Percentiles rank a stretch among this genome's conserved stretches.
Conservation (phyloP, 768 basidiomycete genomes). For the Mycena kentingensis region DNA sequence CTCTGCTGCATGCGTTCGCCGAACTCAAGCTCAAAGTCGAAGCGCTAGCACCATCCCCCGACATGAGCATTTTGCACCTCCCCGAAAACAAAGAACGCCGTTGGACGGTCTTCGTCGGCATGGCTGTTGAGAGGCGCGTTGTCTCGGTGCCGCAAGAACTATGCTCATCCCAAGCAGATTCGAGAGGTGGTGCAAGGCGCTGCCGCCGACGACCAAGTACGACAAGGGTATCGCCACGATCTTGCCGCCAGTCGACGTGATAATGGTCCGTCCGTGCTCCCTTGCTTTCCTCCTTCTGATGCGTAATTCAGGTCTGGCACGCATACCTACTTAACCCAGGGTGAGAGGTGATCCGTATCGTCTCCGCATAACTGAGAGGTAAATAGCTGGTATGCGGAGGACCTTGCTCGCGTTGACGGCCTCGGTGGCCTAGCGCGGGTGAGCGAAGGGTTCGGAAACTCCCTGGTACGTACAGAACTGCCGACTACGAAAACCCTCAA, state of each 20-base stretch:
- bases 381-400: constrained; percentile 37
- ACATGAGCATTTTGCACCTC: not conserved
- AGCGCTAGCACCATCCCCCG: not conserved
- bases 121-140: constrained; percentile 25
- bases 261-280: constrained; percentile 8
- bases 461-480: constrained; percentile 21
- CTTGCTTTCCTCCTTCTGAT: not conserved
- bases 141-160: not conserved
- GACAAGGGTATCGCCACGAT: constrained; percentile 16
- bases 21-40: constrained; percentile 22
- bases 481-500: not conserved
- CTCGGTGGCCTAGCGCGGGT: constrained; percentile 28
- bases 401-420: constrained; percentile 26
- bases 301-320: constrained; percentile 36
- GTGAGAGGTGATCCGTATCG: constrained; percentile 11
- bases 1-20: constrained; percentile 22
- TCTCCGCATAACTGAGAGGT: not conserved
- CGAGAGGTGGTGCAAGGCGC: constrained; percentile 21
- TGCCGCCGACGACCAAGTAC: constrained; percentile 17
- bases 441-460: constrained; percentile 11
- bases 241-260: constrained; percentile 17
- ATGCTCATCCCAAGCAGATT: constrained; percentile 11
- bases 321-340: constrained; percentile 36
- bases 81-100: constrained; percentile 14
- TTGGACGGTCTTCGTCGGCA: constrained; percentile 26